Conservation (phyloP, 768 basidiomycete species). For the Collybia mongolica region DNA sequence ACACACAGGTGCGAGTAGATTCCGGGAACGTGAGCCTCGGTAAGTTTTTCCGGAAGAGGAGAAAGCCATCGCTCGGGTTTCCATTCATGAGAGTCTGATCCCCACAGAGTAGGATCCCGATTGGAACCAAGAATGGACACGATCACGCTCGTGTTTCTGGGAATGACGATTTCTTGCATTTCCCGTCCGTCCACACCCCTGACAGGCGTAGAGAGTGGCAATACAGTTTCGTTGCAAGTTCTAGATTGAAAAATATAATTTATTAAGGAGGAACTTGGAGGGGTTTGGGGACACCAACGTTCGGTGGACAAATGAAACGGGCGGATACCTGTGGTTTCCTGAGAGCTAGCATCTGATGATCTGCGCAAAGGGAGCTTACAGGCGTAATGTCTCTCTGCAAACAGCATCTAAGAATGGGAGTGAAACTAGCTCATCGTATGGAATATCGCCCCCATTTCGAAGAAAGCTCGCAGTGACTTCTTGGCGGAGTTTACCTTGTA, state of each 20-base stretch:
- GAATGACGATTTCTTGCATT: slow-evolving; percentile 25
- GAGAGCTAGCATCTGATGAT: background rate
- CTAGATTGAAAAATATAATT: slow-evolving; percentile 2
- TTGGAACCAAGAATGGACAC: slow-evolving; percentile 35
- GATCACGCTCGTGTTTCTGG: slow-evolving; percentile 28
- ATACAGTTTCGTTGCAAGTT: slow-evolving; percentile 23
- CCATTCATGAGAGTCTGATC: slow-evolving; percentile 37
- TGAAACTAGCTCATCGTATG: slow-evolving; percentile 23
- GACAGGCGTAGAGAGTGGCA: slow-evolving; percentile 30
- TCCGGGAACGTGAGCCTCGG: slow-evolving; percentile 19
- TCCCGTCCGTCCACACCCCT: slow-evolving; percentile 19
- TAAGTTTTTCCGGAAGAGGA: slow-evolving; percentile 23
- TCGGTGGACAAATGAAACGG: slow-evolving; percentile 13
- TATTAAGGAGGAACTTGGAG: background rate
- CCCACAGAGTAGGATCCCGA: slow-evolving; percentile 36
- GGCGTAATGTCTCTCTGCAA: slow-evolving; percentile 31
- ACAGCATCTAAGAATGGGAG: slow-evolving; percentile 35
- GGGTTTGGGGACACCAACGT: slow-evolving; percentile 19
- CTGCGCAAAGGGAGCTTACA: slow-evolving; percentile 16
- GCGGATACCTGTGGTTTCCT: slow-evolving; percentile 17
- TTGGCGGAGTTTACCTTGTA: slow-evolving; percentile 28
- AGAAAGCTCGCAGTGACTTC: slow-evolving; percentile 21
- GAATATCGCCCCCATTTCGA: slow-evolving; percentile 11
- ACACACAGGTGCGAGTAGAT: slow-evolving; percentile 23
- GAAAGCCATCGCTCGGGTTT: slow-evolving; percentile 40